phyloP scores from a whole-genome alignment of 1,139 yeast species.

The Debaryomycetaceae sp. region DNA sequence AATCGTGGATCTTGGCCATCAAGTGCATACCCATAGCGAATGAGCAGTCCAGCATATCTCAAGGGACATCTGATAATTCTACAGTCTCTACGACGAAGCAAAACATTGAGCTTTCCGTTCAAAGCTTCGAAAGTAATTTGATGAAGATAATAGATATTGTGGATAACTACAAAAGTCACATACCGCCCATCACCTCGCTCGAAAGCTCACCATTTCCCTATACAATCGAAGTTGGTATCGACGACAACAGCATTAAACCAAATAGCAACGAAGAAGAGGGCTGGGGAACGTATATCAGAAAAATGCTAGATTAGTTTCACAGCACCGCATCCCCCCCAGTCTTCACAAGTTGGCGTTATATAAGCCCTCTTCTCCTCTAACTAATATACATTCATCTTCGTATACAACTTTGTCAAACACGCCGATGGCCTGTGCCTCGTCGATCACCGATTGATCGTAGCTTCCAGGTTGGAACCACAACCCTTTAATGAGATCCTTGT shows the following conservation, averaged over 20 bases:
- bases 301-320: slow-evolving; percentile 32
- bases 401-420: slow-evolving; percentile 46
- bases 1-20: slow-evolving; percentile 39
- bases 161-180: slow-evolving; percentile 58
- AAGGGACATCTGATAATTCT: background rate
- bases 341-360: slow-evolving; percentile 25
- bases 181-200: slow-evolving; percentile 70
- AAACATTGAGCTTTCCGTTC: slow-evolving; percentile 23
- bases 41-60: slow-evolving; percentile 3
- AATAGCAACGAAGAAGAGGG: slow-evolving; percentile 25
- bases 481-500: slow-evolving; percentile 42
- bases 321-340: background rate
- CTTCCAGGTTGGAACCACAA: slow-evolving; percentile 88
- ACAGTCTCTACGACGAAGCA: slow-evolving; percentile 1
- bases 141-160: slow-evolving; percentile 47
- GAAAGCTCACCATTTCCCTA: slow-evolving; percentile 71
- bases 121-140: slow-evolving; percentile 43
- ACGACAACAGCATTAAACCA: slow-evolving; percentile 12
- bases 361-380: slow-evolving; percentile 62
- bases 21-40: slow-evolving; percentile 29
- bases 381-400: slow-evolving; percentile 67
- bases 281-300: slow-evolving; percentile 51
- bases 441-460: slow-evolving; percentile 53
- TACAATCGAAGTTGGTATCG: slow-evolving; percentile 24
- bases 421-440: slow-evolving; percentile 35